Evolutionary conservation across 495 filamentous ascomycete species (phyloP).

Genomic region (Annulohypoxylon nitens): DNA sequence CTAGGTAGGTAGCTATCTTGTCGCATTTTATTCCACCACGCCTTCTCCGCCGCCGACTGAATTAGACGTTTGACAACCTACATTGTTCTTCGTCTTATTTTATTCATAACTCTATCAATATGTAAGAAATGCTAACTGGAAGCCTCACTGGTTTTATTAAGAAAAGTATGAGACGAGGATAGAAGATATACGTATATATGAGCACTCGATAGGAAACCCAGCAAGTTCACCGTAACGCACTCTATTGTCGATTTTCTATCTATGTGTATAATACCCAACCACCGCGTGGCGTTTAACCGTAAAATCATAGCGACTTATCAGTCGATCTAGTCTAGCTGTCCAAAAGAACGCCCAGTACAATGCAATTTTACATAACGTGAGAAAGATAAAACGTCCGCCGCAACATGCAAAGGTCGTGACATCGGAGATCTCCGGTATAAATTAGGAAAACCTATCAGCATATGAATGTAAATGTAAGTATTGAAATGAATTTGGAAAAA

Average conservation of each 20-base stretch:
- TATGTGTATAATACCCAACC: slow-evolving; percentile 7
- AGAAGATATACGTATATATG: too few species aligned
- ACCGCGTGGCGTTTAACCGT: background rate
- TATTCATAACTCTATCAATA: too few species aligned
- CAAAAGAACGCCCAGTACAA: slow-evolving; percentile 22
- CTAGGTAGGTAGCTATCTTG: too few species aligned
- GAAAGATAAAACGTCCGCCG: slow-evolving; percentile 8
- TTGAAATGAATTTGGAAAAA: background rate
- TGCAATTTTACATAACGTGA: slow-evolving; percentile 21
- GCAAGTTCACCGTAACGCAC: background rate
- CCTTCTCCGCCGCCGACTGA: too few species aligned
- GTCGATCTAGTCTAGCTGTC: slow-evolving; percentile 10
- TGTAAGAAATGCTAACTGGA: too few species aligned
- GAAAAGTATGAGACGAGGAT: too few species aligned
- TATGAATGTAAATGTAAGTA: background rate
- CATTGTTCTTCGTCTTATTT: too few species aligned
- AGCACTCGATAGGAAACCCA: background rate
- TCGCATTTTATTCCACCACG: too few species aligned
- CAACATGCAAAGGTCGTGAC: background rate
- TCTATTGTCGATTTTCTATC: background rate
- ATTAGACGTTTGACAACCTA: too few species aligned
- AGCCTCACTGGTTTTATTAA: too few species aligned
- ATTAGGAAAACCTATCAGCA: background rate
- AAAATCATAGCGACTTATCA: background rate
- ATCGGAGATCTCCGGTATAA: background rate